Evolutionary conservation across 257 asterid species (phyloP), one percentile per base, ranked within the genome.

Genomic region (Solanum chiquidenum): DNA sequence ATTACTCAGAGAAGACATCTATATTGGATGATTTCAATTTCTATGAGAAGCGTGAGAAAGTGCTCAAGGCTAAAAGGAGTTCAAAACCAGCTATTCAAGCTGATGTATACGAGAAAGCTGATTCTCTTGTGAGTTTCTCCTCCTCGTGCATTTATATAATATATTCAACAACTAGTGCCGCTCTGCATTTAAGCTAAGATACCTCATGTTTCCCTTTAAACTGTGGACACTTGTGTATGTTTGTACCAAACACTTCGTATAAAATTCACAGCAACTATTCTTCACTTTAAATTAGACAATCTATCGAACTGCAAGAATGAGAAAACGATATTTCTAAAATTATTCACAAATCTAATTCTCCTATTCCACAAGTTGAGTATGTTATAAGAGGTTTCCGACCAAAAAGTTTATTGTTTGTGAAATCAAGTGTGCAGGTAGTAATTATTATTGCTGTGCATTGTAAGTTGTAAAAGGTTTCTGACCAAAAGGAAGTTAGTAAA

Each of bases 41-140:
- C 84, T 96, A 96, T 35, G 98, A 94, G 87, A 86, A 89, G 16
- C 97, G 98, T 5, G 98, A 96, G 90, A 94, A 88, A 90, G 82
- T 89, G 12, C 92, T 92, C 12, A 92, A 89, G 88, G 92, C 90
- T 6, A 93, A 90, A 91, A 92, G 93, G 89, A 88, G 77, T 34
- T 72, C 87, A 34, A 87, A 85, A 71, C 66, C 90, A 33, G 91
- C 87, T 71, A 76, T 89, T 71, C 91, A 86, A 80, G 82, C 83
- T 40, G 91, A 87, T 86, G 80, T 35, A 55, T 42, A 71, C 75
- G 86, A 88, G 86, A 88, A 82, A 42, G 86, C 31, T 13, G 91
- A 87, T 86, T 64, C 62, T 72, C 88, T 83, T 92, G 98, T 92
- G 72, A 88, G 91, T 87, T 79, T 71, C 37, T 68, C 12, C 23